Base-by-base conservation (phyloP, 164 flowering plant species). In the Saururus chinensis region DNA sequence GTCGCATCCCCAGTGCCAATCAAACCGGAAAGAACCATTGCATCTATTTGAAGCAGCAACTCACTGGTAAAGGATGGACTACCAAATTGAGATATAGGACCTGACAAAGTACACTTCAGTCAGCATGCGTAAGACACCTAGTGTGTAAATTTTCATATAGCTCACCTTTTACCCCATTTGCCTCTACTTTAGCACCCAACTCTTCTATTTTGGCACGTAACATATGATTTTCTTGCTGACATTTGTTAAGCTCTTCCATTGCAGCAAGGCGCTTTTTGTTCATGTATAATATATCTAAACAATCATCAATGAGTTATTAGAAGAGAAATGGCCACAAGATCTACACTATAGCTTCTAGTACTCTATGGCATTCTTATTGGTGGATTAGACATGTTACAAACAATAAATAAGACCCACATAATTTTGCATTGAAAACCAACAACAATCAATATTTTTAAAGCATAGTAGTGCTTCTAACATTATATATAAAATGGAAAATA, bases 1-100 rank as follows among this genome's bases (percentile, higher is more conserved):
- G 81, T 81, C 59, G 92, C 89, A 68, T 85, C 92, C 56, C 19
- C 69, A 35, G 60, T 60, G 56, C 67, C 75, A 71, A 85, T 72
- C 63, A 75, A 24, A 60, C 89, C 85, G 11, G 68, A 76, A 41
- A 89, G 81, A 53, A 87, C 89, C 89, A 89, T 75, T 17, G 96
- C 81, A 73, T 89, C 93, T 64, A 89, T 79, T 60, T 88, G 83
- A 65, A 87, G 91, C 57, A 89, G 83, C 82, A 85, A 72, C 68
- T 81, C 82, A 69, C 80, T 75, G 68, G 55, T 70, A 49, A 75
- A 19, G 55, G 79, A 67, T 53, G 64, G 66, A 41, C 66, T 77
- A 70, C 76, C 81, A 74, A 79, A 51, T 57, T 53, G 40, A 68
- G 55, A 37, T 12, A 59, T 40, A 23, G 59, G 53, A 74, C 48